phyloP scores from a whole-genome alignment of 1,284 basidiomycete genomes.

The Rhodotorula sp. region DNA sequence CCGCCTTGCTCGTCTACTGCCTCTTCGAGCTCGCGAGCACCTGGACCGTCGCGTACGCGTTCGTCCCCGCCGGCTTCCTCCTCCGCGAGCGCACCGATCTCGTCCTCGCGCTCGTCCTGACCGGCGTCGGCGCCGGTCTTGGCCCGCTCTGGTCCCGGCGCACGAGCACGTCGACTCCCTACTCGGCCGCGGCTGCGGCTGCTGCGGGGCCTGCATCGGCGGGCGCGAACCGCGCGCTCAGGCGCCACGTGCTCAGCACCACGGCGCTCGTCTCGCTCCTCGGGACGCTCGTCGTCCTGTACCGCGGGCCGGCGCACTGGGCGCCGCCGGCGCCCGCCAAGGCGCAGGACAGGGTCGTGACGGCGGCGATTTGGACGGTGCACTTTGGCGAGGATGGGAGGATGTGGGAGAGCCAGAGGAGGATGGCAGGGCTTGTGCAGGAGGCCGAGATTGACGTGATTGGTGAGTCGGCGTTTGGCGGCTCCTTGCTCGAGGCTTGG shows the following conservation, averaged over 20 bases:
- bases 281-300: constrained; percentile 30
- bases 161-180: no score
- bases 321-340: constrained; percentile 59
- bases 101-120: constrained; percentile 49
- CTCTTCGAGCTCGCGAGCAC: constrained; percentile 69
- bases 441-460: constrained; percentile 50
- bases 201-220: background rate
- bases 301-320: background rate
- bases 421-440: constrained; percentile 70
- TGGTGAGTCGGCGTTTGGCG: constrained; percentile 29
- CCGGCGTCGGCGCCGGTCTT: constrained; percentile 49
- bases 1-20: constrained; percentile 65
- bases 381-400: constrained; percentile 61
- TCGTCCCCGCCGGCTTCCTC: constrained; percentile 73
- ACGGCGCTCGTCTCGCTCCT: constrained; percentile 33
- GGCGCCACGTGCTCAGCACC: background rate
- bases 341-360: constrained; percentile 67
- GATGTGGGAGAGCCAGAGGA: constrained; percentile 74
- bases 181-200: background rate
- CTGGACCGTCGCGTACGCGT: constrained; percentile 90
- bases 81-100: constrained; percentile 79
- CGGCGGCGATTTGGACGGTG: constrained; percentile 90
- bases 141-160: constrained; percentile 49
- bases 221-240: background rate
- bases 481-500: background rate